Conservation (phyloP, 1,139 yeast species). For the Schwanniomyces etchellsii region DNA sequence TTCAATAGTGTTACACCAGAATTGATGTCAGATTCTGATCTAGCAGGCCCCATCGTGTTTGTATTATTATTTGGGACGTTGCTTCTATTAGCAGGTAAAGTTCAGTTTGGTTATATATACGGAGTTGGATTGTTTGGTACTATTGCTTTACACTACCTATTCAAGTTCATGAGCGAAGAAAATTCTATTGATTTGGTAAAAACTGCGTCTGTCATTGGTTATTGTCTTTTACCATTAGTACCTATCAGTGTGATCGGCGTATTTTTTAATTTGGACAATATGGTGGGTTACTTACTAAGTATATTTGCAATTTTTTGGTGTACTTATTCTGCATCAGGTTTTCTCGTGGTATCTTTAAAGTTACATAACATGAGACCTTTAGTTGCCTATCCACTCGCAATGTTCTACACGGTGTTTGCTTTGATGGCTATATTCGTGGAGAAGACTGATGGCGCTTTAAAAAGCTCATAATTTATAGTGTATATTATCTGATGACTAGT, state of each 20-base stretch:
- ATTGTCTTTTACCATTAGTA: constrained; percentile 87
- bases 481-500: constrained; percentile 4
- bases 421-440: constrained; percentile 91
- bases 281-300: constrained; percentile 68
- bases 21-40: constrained; percentile 83
- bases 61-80: constrained; percentile 86
- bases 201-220: constrained; percentile 90
- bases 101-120: constrained; percentile 93
- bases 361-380: constrained; percentile 82
- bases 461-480: constrained; percentile 2
- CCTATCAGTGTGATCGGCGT: constrained; percentile 73
- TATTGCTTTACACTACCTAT: constrained; percentile 71
- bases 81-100: constrained; percentile 79
- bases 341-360: constrained; percentile 80
- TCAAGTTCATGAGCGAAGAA: constrained; percentile 75
- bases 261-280: constrained; percentile 61
- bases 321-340: constrained; percentile 90
- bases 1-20: constrained; percentile 60
- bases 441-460: constrained; percentile 20
- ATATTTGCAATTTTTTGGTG: constrained; percentile 83
- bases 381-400: constrained; percentile 88
- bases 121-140: constrained; percentile 96
- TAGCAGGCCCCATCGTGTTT: constrained; percentile 93
- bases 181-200: constrained; percentile 60
- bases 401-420: constrained; percentile 92